A percentile compares a stretch with the other conserved stretches of the same genome.
Evolutionary conservation across 768 basidiomycete genomes (phyloP).

Genomic region (Cantharellus cinnabarinus): DNA sequence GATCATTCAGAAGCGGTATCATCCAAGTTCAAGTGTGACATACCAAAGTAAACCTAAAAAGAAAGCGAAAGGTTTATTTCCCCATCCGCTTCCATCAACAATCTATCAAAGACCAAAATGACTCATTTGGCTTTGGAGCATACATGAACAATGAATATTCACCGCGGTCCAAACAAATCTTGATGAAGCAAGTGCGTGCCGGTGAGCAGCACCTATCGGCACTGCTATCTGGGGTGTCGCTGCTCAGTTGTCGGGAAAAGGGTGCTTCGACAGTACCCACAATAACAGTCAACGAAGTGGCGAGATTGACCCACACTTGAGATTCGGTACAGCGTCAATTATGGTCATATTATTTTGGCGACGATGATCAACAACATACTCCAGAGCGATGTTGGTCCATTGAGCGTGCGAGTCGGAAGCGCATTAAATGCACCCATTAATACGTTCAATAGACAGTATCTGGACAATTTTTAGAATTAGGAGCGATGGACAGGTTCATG

Average conservation of each 20-base stretch:
- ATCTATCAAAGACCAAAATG: constrained; percentile 16
- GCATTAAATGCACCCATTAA: constrained; percentile 25
- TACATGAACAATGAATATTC: not conserved
- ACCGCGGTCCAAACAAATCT: not conserved
- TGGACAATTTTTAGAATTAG: not conserved
- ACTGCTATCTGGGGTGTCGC: not conserved
- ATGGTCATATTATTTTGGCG: too few species aligned
- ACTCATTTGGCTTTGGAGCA: constrained; percentile 12
- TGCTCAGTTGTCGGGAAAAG: constrained; percentile 10
- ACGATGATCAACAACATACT: constrained; percentile 8
- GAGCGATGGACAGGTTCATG: not conserved
- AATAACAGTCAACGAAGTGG: constrained; percentile 23
- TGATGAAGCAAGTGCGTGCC: not conserved
- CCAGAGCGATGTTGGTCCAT: constrained; percentile 9
- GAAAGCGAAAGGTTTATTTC: constrained; percentile 23
- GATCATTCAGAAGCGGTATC: not conserved
- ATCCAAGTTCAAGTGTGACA: not conserved
- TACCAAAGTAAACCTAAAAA: constrained; percentile 22
- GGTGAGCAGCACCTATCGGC: not conserved
- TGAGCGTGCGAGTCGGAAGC: constrained; percentile 18
- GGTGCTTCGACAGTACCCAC: constrained; percentile 8
- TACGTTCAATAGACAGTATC: constrained; percentile 17
- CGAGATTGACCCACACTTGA: constrained; percentile 28
- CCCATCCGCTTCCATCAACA: constrained; percentile 25
- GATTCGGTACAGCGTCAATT: too few species aligned